phyloP scores from a whole-genome alignment of 2,329 filamentous ascomycete species.

The Ophiostoma sp. region DNA sequence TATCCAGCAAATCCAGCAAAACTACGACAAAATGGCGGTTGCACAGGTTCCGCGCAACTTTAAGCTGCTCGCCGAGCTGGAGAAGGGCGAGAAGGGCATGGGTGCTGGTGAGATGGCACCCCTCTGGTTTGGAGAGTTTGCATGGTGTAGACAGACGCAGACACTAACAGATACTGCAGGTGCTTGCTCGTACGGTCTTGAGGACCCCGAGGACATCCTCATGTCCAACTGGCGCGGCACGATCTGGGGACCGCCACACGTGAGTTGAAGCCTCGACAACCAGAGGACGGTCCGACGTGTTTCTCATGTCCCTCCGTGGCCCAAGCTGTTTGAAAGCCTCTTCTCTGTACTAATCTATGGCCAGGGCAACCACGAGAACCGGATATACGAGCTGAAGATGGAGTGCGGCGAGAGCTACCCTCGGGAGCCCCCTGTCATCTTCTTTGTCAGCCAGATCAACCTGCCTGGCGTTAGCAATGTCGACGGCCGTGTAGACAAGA shows the following conservation, averaged over 20 bases:
- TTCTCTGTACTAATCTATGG: no score
- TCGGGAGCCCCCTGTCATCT: conserved; percentile 78
- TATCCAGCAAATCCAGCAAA: background rate
- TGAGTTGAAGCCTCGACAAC: conserved; percentile 43
- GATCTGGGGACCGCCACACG: conserved; percentile 92
- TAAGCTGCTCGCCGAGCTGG: conserved; percentile 89
- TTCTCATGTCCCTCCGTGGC: no score
- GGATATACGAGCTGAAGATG: conserved; percentile 97
- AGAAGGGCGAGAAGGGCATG: conserved; percentile 97
- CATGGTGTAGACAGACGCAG: background rate
- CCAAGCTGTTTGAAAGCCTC: no score
- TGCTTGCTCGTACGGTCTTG: conserved; percentile 93
- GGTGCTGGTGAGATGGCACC: conserved; percentile 66
- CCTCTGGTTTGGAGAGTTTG: no score
- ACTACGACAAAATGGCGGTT: conserved; percentile 32
- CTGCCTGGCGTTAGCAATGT: conserved; percentile 83
- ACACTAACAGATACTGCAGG: conserved; percentile 49
- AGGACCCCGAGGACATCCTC: conserved; percentile 86
- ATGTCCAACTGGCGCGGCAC: conserved; percentile 99
- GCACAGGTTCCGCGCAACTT: conserved; percentile 85
- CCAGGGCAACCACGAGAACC: conserved; percentile 89
- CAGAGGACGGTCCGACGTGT: no score
- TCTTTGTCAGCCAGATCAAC: conserved; percentile 92
- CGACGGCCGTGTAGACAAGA: conserved; percentile 78
- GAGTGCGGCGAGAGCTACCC: conserved; percentile 89